Evolutionary conservation across 352 stramenopile genomes (phyloP).

Genomic region (Salisapilia sapeloensis): DNA sequence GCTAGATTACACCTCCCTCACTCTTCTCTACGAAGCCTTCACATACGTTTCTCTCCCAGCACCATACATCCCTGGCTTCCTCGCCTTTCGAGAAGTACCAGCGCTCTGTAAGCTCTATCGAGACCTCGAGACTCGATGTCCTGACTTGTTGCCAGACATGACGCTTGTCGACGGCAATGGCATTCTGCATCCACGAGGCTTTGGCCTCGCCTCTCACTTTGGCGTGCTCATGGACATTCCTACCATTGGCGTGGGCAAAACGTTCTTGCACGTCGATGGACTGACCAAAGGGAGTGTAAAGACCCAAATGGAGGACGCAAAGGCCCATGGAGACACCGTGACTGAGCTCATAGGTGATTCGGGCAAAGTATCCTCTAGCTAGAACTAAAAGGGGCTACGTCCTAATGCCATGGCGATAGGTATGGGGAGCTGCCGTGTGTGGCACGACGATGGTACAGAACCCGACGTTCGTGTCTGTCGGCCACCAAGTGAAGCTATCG

Average conservation of each 20-base stretch:
- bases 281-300: conserved; percentile 59
- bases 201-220: conserved; percentile 87
- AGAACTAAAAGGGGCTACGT: conserved; percentile 1
- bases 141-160: conserved; percentile 63
- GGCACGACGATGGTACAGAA: conserved; percentile 40
- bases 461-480: conserved; percentile 75
- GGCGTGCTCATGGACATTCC: conserved; percentile 79
- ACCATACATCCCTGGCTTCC: conserved; percentile 66
- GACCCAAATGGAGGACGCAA: conserved; percentile 22
- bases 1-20: conserved; percentile 37
- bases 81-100: conserved; percentile 66
- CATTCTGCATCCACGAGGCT: conserved; percentile 75
- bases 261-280: conserved; percentile 80
- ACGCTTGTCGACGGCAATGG: conserved; percentile 88
- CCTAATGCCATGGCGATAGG: conserved; percentile 5
- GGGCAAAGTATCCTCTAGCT: conserved; percentile 15
- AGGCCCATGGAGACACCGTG: conserved; percentile 9
- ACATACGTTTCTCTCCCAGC: conserved; percentile 66
- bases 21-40: conserved; percentile 64
- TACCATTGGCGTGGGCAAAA: conserved; percentile 85
- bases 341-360: conserved; percentile 37
- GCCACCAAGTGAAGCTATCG: conserved; percentile 44
- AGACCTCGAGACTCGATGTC: conserved; percentile 26
- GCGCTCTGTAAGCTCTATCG: conserved; percentile 51
- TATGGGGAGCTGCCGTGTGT: conserved; percentile 66